Evolutionary conservation across 2,329 filamentous ascomycete genomes (phyloP), one percentile per base, ranked within the genome.

Genomic region (Leptographium galeiforme): DNA sequence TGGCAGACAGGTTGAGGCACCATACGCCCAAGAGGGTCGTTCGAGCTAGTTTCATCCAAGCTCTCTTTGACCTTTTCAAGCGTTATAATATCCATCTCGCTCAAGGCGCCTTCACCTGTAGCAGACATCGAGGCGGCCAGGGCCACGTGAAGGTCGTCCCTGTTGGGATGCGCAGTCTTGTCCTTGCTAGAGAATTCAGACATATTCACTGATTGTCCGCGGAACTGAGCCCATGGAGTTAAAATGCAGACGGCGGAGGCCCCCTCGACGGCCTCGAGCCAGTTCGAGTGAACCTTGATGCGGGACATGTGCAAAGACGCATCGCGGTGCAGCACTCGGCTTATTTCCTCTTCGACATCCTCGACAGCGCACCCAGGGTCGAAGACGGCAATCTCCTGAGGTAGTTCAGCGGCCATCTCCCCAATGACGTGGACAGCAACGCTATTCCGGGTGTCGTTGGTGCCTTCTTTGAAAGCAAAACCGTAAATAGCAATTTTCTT

Each of bases 401-500:
- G 52, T 11, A 32, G 47, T 34, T 53, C 52, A 6, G 38, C 39
- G 6, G 47, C 52, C 32, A 53, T 44, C 41, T 53, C 38, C 2
- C 47, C 47, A 16, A 53, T 50, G 3, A 53, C 39, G 36, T 50
- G 52, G 8, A 53, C 52, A 38, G 52, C 52, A 8, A 53, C 52
- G 13, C 52, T 53, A 47, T 53, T 53, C 19, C 52, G 52, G 2
- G 52, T 53, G 25, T 53, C 52, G 41, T 50, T 50, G 33, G 52
- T 53, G 48, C 52, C 52, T 8, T 49, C 46, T 25, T 53, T 53
- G n/a, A 53, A 53, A 3, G 52, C 47, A 36, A 53, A 53, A 14
- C 52, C 52, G 10, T 50, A 46, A 3, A 53, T 33, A 32, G 52
- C 47, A n/a, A 53, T 33, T 18, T 53, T 53, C 34, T 53, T 53